Base-by-base conservation (phyloP, 2,329 filamentous ascomycete species). In the Cercospora zeina region DNA sequence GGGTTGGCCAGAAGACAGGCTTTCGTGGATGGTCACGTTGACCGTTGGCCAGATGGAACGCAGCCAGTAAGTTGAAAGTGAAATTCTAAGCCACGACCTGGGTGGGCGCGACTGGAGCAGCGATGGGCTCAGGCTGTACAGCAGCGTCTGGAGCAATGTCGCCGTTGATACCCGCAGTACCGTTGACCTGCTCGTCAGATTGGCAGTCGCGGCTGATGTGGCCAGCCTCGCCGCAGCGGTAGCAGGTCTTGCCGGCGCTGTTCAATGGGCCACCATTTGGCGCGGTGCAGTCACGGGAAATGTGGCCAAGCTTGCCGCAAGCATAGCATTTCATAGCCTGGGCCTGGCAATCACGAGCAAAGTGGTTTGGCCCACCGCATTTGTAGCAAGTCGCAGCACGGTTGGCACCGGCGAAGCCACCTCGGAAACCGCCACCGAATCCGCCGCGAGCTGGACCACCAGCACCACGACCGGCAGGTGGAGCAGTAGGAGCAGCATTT, bases 241-340 rank as follows among this genome's bases (percentile, higher is more conserved):
- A 99, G 86, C 95, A 99, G 68, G 93, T 96, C 87, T 97, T 99
- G 75, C 93, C 93, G 66, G 91, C 96, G 58, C 64, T 66, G 85
- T 95, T 97, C 69, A 97, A 84, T 51, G 93, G 92, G 24, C 95
- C 95, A 61, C 95, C 95, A 77, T 97, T 97, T 67, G 95, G 93
- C 65, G 93, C 91, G 51, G 93, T 96, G 84, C 95, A 99, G 79
- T 99, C 95, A 72, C 88, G 85, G 62, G 90, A 96, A 78, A 96
- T 96, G 81, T 96, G 92, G 56, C 91, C 91, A 59, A 96, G 87
- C 82, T 96, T 96, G 76, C 93, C 93, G 76, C 93, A 97, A 69
- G 93, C 93, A 74, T 96, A 97, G 84, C 93, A 97, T 82, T 97
- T 97, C 91, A 96, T 96, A 67, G 92, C 91, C 79, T 96, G 92